phyloP scores from a whole-genome alignment of 176 grass and related monocot species.

The Musa beccarii region DNA sequence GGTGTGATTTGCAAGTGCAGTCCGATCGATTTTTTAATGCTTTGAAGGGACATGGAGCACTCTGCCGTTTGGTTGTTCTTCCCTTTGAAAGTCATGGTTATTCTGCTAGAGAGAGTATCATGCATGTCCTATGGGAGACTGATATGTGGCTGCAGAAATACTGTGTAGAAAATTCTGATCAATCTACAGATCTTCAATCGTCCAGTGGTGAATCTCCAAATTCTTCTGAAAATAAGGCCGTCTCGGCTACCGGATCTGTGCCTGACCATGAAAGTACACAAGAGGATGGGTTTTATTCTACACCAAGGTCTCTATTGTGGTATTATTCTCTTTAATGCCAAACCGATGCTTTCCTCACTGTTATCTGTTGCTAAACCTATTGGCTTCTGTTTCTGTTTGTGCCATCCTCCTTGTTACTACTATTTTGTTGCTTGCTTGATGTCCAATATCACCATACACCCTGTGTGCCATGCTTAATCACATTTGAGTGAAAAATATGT shows the following conservation, averaged over 20 bases:
- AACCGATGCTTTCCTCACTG: not conserved
- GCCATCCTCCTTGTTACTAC: not conserved
- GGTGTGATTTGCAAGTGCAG: slow-evolving; percentile 25
- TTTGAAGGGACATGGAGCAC: slow-evolving; percentile 87
- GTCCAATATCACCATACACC: too few relatives aligned
- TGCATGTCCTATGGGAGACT: slow-evolving; percentile 98
- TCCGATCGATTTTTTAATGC: slow-evolving; percentile 99
- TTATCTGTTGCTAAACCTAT: not conserved
- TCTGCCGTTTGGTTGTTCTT: slow-evolving; percentile 90
- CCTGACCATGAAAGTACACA: slow-evolving; percentile 38
- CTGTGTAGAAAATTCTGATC: slow-evolving; percentile 45
- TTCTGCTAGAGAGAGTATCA: slow-evolving; percentile 91
- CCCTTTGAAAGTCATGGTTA: slow-evolving; percentile 95
- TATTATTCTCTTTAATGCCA: slow-evolving; percentile 25
- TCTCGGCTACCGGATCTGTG: slow-evolving; percentile 51
- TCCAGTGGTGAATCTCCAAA: slow-evolving; percentile 20
- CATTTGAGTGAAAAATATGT: too few relatives aligned
- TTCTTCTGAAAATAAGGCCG: slow-evolving; percentile 37
- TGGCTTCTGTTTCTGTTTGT: not conserved
- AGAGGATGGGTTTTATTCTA: slow-evolving; percentile 29
- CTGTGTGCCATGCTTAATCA: too few relatives aligned
- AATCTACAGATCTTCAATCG: slow-evolving; percentile 16
- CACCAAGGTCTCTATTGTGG: slow-evolving; percentile 65
- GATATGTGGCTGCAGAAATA: slow-evolving; percentile 90
- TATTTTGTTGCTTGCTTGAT: not conserved